phyloP scores from a whole-genome alignment of 768 basidiomycete species.

The Lactifluus volemus region DNA sequence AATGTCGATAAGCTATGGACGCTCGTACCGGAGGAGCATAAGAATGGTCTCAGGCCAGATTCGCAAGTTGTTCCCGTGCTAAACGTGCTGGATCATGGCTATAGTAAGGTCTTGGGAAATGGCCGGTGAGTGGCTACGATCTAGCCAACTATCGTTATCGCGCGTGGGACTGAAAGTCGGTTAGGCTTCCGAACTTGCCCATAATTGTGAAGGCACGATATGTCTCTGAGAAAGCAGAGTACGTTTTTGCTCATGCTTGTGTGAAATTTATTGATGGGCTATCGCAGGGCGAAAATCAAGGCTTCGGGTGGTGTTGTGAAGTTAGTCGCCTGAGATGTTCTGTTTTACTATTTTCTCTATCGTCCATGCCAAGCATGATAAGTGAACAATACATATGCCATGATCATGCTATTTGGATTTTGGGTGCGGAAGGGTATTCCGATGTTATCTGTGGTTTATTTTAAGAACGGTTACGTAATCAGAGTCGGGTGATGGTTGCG shows the following conservation, averaged over 20 bases:
- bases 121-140: constrained; percentile 52
- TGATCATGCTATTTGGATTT: constrained; percentile 20
- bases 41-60: constrained; percentile 59
- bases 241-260: constrained; percentile 24
- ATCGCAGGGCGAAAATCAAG: constrained; percentile 67
- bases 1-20: constrained; percentile 98
- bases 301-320: constrained; percentile 92
- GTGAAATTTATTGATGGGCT: not conserved
- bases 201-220: constrained; percentile 98
- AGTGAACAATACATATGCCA: constrained; percentile 25
- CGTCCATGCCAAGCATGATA: constrained; percentile 23
- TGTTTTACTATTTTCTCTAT: constrained; percentile 20
- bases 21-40: constrained; percentile 80
- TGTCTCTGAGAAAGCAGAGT: constrained; percentile 84
- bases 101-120: constrained; percentile 93
- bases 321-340: constrained; percentile 65
- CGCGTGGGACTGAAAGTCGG: not conserved
- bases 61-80: constrained; percentile 92
- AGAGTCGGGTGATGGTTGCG: too few species aligned
- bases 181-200: constrained; percentile 73
- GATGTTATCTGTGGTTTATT: too few species aligned
- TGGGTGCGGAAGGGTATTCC: not conserved
- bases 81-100: constrained; percentile 75
- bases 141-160: not conserved
- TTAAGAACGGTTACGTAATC: too few species aligned